These are phyloP conservation scores for Corymbia calophylla DNA, from an alignment of 441 rosid genomes.

Conservation along the genomic window DNA sequence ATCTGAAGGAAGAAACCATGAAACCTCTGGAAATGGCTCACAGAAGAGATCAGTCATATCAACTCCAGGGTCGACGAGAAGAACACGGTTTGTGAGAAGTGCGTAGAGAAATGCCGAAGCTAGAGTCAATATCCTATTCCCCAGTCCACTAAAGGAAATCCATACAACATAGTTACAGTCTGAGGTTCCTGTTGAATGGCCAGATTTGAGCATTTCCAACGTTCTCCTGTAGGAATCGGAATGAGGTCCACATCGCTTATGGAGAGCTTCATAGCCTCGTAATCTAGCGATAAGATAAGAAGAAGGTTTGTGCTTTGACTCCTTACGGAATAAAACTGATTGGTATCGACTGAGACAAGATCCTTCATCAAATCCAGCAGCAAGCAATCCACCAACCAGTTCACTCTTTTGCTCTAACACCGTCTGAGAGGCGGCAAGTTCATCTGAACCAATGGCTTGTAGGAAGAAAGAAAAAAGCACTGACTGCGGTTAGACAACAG, in stretches of 20 bases:
- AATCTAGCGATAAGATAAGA: slow-evolving; percentile 35
- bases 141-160: slow-evolving; percentile 54
- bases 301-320: slow-evolving; percentile 28
- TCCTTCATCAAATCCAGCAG: slow-evolving; percentile 28
- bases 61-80: slow-evolving; percentile 42
- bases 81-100: slow-evolving; percentile 54
- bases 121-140: slow-evolving; percentile 58
- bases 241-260: slow-evolving; percentile 46
- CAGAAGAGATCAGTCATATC: slow-evolving; percentile 62
- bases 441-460: slow-evolving; percentile 5
- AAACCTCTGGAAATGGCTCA: slow-evolving; percentile 52
- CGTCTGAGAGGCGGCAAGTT: not conserved
- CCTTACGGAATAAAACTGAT: slow-evolving; percentile 27
- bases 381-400: slow-evolving; percentile 37
- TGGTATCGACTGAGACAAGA: slow-evolving; percentile 50
- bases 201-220: slow-evolving; percentile 21
- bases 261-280: slow-evolving; percentile 50
- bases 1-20: slow-evolving; percentile 60
- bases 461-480: not conserved
- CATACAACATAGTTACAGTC: slow-evolving; percentile 48
- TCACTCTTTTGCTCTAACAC: slow-evolving; percentile 18
- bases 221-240: slow-evolving; percentile 41
- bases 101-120: slow-evolving; percentile 61
- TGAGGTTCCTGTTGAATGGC: slow-evolving; percentile 6
- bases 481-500: not conserved